Evolutionary conservation across 768 basidiomycete genomes (phyloP).

Genomic region (Mycena vulgaris): DNA sequence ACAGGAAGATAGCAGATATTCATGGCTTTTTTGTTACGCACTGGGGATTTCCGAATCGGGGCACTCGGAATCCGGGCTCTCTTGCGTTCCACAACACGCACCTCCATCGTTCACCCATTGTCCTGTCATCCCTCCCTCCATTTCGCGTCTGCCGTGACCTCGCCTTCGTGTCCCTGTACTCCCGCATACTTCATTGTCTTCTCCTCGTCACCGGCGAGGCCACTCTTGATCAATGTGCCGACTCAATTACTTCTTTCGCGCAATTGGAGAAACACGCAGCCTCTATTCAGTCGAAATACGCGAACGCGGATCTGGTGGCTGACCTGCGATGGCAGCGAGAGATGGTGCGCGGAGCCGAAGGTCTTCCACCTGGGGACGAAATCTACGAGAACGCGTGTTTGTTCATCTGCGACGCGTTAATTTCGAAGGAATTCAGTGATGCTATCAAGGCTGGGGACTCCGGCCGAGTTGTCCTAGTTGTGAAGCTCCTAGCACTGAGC

Average conservation of each 20-base stretch:
- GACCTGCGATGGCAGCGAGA: not conserved
- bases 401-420: slow-evolving; percentile 30
- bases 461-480: slow-evolving; percentile 44
- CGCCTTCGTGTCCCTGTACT: slow-evolving; percentile 42
- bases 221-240: slow-evolving; percentile 39
- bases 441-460: slow-evolving; percentile 49
- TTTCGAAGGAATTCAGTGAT: slow-evolving; percentile 31
- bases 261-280: not conserved
- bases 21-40: slow-evolving; percentile 49
- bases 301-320: not conserved
- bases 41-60: slow-evolving; percentile 46
- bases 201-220: not conserved
- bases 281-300: not conserved
- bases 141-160: slow-evolving; percentile 55
- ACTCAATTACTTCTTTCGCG: slow-evolving; percentile 14
- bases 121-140: slow-evolving; percentile 51
- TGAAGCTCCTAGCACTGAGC: slow-evolving; percentile 47
- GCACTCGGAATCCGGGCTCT: slow-evolving; percentile 49
- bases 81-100: slow-evolving; percentile 54
- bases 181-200: slow-evolving; percentile 25
- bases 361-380: slow-evolving; percentile 8
- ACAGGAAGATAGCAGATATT: slow-evolving; percentile 49
- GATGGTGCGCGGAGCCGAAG: slow-evolving; percentile 8
- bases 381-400: slow-evolving; percentile 28
- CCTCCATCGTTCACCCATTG: slow-evolving; percentile 53